Percentiles rank a stretch among this genome's conserved stretches.
Evolutionary conservation across 306 rosid genomes (phyloP).

Genomic region (Gleditsia sinensis): DNA sequence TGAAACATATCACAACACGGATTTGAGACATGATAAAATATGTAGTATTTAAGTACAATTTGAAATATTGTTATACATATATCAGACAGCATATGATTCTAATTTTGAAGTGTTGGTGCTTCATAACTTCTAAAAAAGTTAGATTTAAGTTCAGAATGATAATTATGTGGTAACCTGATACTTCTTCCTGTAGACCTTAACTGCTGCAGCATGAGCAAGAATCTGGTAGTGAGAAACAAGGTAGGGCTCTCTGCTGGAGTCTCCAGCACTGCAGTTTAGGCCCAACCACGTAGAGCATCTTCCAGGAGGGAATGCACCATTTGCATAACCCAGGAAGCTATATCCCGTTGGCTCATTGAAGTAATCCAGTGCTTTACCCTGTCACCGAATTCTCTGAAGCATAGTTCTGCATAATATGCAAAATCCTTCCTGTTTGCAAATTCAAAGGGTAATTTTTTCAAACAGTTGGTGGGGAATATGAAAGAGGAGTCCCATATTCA

Average conservation of each 20-base stretch:
- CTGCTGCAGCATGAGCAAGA: slow-evolving; percentile 50
- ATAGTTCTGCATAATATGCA: slow-evolving; percentile 48
- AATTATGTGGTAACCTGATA: slow-evolving; percentile 32
- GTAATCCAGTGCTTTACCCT: slow-evolving; percentile 62
- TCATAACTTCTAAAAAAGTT: too few relatives aligned
- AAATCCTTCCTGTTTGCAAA: slow-evolving; percentile 43
- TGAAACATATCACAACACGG: too few relatives aligned
- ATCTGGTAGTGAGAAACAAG: slow-evolving; percentile 36
- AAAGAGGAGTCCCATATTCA: too few relatives aligned
- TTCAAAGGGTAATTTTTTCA: not conserved
- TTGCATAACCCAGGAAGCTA: slow-evolving; percentile 32
- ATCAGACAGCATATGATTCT: too few relatives aligned
- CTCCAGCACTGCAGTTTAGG: slow-evolving; percentile 33
- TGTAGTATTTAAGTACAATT: too few relatives aligned
- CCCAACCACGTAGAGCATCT: slow-evolving; percentile 48
- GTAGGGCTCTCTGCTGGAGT: slow-evolving; percentile 49
- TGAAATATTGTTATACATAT: too few relatives aligned
- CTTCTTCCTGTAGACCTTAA: slow-evolving; percentile 36
- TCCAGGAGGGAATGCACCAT: slow-evolving; percentile 48
- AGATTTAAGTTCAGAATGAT: not conserved
- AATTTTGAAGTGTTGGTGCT: too few relatives aligned
- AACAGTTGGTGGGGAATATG: not conserved
- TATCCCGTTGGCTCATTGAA: slow-evolving; percentile 49
- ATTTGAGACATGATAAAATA: too few relatives aligned
- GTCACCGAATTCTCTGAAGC: slow-evolving; percentile 62